Evolutionary conservation across 331 rosid genomes (phyloP).

Genomic region (Acacia pycnantha): DNA sequence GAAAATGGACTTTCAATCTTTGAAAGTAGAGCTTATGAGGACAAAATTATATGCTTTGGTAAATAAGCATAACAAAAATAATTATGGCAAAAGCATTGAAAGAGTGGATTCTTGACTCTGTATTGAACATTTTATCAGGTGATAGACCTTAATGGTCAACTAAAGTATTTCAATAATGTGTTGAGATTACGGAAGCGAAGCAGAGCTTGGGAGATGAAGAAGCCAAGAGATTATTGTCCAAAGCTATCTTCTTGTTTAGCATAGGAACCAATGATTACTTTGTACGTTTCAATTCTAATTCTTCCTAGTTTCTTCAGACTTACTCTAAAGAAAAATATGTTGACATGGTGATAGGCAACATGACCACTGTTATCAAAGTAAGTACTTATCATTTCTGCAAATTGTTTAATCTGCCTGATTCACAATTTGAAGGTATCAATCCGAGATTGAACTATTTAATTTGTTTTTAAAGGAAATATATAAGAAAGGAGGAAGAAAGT

Average conservation of each 20-base stretch:
- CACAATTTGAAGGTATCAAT: neutral
- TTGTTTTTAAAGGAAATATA: constrained; percentile 15
- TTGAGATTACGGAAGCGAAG: constrained; percentile 29
- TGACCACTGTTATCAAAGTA: constrained; percentile 38
- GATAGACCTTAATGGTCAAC: constrained; percentile 39
- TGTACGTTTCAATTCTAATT: neutral
- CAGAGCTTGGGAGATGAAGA: constrained; percentile 26
- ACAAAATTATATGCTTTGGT: too few relatives aligned
- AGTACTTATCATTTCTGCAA: neutral
- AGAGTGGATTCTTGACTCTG: neutral
- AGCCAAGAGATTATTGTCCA: constrained; percentile 23
- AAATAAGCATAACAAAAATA: too few relatives aligned
- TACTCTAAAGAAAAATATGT: constrained; percentile 27
- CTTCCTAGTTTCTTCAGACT: neutral
- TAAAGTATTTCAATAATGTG: constrained; percentile 34
- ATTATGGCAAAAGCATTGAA: neutral
- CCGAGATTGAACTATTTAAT: neutral
- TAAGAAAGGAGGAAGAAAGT: constrained; percentile 38
- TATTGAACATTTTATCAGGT: constrained; percentile 13
- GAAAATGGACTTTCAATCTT: too few relatives aligned
- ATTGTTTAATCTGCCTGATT: neutral
- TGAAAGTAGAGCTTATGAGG: too few relatives aligned
- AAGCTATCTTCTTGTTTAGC: constrained; percentile 43
- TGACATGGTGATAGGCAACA: constrained; percentile 43
- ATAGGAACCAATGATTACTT: constrained; percentile 45